Percentiles rank a stretch among this genome's conserved stretches.
Evolutionary conservation across 176 grass and related monocot species (phyloP).

Genomic region (Urochloa ruziziensis): DNA sequence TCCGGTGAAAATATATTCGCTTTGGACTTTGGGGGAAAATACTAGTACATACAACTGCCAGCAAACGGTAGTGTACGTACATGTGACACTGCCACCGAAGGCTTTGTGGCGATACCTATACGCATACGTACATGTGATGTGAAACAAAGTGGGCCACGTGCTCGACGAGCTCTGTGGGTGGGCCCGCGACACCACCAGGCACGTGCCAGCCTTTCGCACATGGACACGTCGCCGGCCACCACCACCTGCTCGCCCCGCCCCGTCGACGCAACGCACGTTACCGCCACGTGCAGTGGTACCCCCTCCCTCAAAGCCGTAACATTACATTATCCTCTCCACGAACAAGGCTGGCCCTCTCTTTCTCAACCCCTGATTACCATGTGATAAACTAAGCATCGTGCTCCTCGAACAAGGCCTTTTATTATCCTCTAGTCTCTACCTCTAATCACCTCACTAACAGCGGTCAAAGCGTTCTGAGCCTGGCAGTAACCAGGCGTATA

Average conservation of each 20-base stretch:
- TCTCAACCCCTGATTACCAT: neutral
- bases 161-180: neutral
- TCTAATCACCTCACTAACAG: conserved; percentile 5
- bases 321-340: neutral
- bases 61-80: neutral
- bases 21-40: too few species aligned
- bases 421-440: neutral
- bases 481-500: neutral
- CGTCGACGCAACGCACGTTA: conserved; percentile 22
- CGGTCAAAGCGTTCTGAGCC: neutral
- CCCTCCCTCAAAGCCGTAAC: neutral
- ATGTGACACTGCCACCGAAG: neutral
- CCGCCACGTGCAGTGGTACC: conserved; percentile 38
- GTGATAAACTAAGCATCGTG: neutral
- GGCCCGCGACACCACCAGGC: conserved; percentile 2
- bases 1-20: neutral
- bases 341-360: neutral
- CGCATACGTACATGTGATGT: neutral
- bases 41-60: neutral
- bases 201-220: conserved; percentile 42
- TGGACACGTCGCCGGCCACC: conserved; percentile 4
- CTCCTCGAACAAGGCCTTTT: neutral
- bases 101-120: neutral
- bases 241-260: conserved; percentile 2
- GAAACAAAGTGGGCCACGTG: conserved; percentile 16